Conservation (phyloP, 1,284 basidiomycete species). For the Ustilago tritici region DNA sequence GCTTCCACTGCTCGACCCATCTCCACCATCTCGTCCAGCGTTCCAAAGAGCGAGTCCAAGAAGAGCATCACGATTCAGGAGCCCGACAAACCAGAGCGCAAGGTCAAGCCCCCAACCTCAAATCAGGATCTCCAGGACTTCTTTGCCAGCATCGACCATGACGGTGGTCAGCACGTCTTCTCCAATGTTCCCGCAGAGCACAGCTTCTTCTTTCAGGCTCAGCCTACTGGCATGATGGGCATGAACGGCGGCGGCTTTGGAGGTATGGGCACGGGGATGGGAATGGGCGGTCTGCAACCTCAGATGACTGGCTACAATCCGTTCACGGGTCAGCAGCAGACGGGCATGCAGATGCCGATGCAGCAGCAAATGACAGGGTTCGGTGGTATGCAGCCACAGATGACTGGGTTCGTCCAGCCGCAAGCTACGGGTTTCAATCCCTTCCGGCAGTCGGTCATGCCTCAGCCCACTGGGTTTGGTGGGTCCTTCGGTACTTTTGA, state of each 20-base stretch:
- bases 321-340: conserved; percentile 62
- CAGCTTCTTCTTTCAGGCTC: conserved; percentile 50
- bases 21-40: conserved; percentile 19
- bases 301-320: conserved; percentile 72
- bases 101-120: conserved; percentile 53
- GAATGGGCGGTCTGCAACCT: conserved; percentile 64
- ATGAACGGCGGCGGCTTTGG: conserved; percentile 34
- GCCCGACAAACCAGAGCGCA: conserved; percentile 50
- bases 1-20: conserved; percentile 21
- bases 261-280: conserved; percentile 71
- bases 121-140: conserved; percentile 80
- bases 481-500: conserved; percentile 42
- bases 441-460: conserved; percentile 73
- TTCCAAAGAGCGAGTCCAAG: conserved; percentile 50
- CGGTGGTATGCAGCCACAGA: conserved; percentile 66
- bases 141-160: conserved; percentile 88
- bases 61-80: conserved; percentile 57
- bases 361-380: conserved; percentile 76
- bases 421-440: conserved; percentile 82
- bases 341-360: conserved; percentile 67
- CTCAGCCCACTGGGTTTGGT: conserved; percentile 60
- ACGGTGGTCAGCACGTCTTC: conserved; percentile 80
- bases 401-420: conserved; percentile 74
- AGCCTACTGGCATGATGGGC: conserved; percentile 59
- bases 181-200: conserved; percentile 69